Evolutionary conservation across 345 rosid species (phyloP).

Genomic region (Toxicodendron radicans): DNA sequence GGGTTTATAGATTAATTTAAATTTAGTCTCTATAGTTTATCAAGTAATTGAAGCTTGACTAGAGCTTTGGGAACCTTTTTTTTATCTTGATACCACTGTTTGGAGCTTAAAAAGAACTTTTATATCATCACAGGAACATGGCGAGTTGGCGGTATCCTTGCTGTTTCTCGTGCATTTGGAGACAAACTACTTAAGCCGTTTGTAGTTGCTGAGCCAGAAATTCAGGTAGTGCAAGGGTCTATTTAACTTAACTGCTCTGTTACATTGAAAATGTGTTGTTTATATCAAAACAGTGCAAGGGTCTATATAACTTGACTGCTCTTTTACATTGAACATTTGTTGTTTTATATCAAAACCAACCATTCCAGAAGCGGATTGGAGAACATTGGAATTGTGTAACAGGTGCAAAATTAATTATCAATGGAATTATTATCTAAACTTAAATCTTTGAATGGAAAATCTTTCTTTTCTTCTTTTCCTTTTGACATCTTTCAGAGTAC

Average conservation of each 20-base stretch:
- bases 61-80: background rate
- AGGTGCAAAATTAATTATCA: background rate
- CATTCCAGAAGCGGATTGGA: background rate
- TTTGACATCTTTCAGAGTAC: background rate
- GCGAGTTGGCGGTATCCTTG: constrained; percentile 53
- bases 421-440: background rate
- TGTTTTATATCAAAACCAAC: background rate
- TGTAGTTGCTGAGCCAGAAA: constrained; percentile 72
- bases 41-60: background rate
- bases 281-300: background rate
- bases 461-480: background rate
- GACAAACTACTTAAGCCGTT: constrained; percentile 54
- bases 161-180: constrained; percentile 71
- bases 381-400: background rate
- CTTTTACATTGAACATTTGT: background rate
- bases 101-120: background rate
- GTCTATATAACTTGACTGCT: background rate
- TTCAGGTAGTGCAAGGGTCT: constrained; percentile 39
- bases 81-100: constrained; percentile 4
- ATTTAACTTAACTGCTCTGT: background rate
- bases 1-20: background rate
- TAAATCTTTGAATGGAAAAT: background rate
- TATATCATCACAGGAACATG: constrained; percentile 38
- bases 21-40: background rate
- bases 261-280: background rate